Percentiles rank a stretch among this genome's conserved stretches.
Conservation (phyloP, 805 yeast species). For the Kodamaea jinghongensis region DNA sequence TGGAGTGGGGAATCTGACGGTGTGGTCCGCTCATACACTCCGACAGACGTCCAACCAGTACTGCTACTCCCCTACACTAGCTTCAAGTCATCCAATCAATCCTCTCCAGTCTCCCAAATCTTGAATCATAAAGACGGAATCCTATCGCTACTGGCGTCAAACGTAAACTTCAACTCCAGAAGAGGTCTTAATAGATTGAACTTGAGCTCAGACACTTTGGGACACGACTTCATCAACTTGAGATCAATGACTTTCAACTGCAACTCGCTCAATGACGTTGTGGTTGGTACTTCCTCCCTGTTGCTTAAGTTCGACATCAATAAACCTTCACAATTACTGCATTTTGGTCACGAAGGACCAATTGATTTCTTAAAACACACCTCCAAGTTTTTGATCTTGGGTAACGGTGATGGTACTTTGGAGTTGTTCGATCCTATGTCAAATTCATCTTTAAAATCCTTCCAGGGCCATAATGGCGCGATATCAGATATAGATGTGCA, state of each 20-base stretch:
- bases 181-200: constrained; percentile 30
- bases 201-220: constrained; percentile 13
- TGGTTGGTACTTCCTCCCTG: constrained; percentile 24
- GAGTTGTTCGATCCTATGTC: constrained; percentile 62
- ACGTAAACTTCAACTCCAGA: constrained; percentile 34
- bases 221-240: constrained; percentile 13
- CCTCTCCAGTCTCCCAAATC: constrained; percentile 27
- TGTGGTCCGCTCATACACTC: constrained; percentile 31
- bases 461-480: constrained; percentile 58
- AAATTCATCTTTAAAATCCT: constrained; percentile 46
- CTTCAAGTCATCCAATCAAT: constrained; percentile 24
- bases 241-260: constrained; percentile 34
- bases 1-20: constrained; percentile 83
- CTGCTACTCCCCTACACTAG: constrained; percentile 36
- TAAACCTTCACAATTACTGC: constrained; percentile 22
- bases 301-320: constrained; percentile 34
- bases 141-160: constrained; percentile 29
- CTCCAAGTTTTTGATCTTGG: constrained; percentile 55
- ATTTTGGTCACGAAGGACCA: constrained; percentile 42
- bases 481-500: constrained; percentile 63
- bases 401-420: constrained; percentile 55
- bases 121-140: constrained; percentile 33
- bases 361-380: constrained; percentile 45
- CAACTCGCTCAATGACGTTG: constrained; percentile 28
- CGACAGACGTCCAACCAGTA: constrained; percentile 14